These are phyloP conservation scores for Nitzschia palea DNA, from an alignment of 108 stramenopile genomes.

Conservation along the genomic window DNA sequence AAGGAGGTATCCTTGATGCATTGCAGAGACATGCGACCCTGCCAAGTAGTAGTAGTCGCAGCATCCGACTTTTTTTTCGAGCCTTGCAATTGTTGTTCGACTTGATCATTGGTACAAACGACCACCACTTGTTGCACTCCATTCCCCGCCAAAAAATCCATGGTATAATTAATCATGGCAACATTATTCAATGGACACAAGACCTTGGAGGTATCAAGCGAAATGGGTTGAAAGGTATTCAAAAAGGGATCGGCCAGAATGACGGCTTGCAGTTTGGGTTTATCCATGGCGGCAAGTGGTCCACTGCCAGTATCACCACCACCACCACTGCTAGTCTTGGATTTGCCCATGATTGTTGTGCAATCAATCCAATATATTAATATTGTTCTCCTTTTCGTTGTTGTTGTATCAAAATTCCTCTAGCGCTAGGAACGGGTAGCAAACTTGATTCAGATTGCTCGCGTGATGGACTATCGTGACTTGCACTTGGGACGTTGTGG, in stretches of 20 bases:
- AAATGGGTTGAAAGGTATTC: constrained; percentile 76
- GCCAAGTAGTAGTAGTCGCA: neutral
- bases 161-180: constrained; percentile 88
- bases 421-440: too few relatives aligned
- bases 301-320: too few relatives aligned
- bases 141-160: constrained; percentile 90
- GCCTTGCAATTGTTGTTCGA: constrained; percentile 54
- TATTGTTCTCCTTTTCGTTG: too few relatives aligned
- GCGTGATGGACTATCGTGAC: too few relatives aligned
- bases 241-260: constrained; percentile 87
- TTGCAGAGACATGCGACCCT: constrained; percentile 29
- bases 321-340: too few relatives aligned
- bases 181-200: constrained; percentile 95
- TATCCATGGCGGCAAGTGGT: constrained; percentile 53
- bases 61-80: constrained; percentile 10
- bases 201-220: constrained; percentile 54
- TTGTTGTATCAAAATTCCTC: too few relatives aligned
- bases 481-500: too few relatives aligned
- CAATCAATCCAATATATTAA: too few relatives aligned
- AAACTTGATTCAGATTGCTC: too few relatives aligned
- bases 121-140: constrained; percentile 84
- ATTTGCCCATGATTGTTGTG: too few relatives aligned
- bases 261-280: constrained; percentile 89
- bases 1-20: constrained; percentile 66
- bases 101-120: constrained; percentile 61